Evolutionary conservation across 768 basidiomycete genomes (phyloP).

Genomic region (Amanita molliuscula): DNA sequence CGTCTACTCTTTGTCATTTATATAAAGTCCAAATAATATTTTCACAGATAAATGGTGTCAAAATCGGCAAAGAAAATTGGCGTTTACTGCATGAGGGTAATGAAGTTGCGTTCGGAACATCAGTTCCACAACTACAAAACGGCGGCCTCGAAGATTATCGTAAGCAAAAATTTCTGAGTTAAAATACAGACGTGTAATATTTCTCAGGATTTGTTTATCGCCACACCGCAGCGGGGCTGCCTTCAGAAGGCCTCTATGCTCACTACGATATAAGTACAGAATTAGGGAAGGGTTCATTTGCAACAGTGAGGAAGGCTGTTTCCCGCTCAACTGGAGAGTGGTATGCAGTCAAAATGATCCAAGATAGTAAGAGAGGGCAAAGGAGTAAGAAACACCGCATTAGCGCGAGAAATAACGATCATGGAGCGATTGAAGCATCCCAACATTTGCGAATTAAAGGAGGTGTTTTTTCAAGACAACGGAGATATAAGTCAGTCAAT

Average conservation of each 20-base stretch:
- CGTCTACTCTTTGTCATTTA: not conserved
- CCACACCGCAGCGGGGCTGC: conserved; percentile 41
- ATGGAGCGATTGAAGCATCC: conserved; percentile 68
- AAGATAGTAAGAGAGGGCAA: conserved; percentile 31
- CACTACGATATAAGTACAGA: conserved; percentile 58
- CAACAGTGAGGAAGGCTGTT: conserved; percentile 79
- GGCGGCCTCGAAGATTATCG: conserved; percentile 62
- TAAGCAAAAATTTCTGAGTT: conserved; percentile 23
- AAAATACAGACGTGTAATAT: not conserved
- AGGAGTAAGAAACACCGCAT: conserved; percentile 22
- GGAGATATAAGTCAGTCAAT: conserved; percentile 43
- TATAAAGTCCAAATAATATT: not conserved
- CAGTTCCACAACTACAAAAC: conserved; percentile 31
- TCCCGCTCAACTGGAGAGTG: conserved; percentile 58
- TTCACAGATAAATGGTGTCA: conserved; percentile 53
- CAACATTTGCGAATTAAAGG: conserved; percentile 74
- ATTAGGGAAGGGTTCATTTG: conserved; percentile 88
- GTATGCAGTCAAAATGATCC: conserved; percentile 87
- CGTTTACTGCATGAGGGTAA: conserved; percentile 67
- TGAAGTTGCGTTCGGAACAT: conserved; percentile 78
- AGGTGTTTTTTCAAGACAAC: conserved; percentile 61
- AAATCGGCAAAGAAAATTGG: conserved; percentile 46
- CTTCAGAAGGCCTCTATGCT: conserved; percentile 45
- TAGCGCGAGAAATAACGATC: conserved; percentile 71
- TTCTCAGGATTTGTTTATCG: conserved; percentile 62